These are phyloP conservation scores for Lachnellula cervina DNA, from an alignment of 2,329 filamentous ascomycete genomes.

Conservation along the genomic window DNA sequence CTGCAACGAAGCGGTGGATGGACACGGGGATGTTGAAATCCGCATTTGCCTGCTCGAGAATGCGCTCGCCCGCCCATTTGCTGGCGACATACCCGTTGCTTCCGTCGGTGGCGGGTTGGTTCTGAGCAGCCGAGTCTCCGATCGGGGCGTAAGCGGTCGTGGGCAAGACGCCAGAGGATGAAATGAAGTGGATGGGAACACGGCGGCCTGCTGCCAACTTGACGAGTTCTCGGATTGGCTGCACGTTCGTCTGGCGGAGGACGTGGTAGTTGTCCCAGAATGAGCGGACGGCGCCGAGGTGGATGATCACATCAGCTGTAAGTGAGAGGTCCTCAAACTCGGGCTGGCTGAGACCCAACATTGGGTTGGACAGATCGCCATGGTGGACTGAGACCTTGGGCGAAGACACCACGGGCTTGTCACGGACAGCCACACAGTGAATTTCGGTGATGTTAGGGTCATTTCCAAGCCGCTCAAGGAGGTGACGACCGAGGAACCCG, in stretches of 20 bases:
- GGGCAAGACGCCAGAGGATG: conserved; percentile 17
- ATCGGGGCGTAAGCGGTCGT: background rate
- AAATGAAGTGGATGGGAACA: conserved; percentile 37
- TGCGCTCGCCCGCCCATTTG: conserved; percentile 33
- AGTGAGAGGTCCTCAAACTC: conserved; percentile 29
- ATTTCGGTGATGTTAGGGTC: conserved; percentile 32
- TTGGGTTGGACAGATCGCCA: conserved; percentile 35
- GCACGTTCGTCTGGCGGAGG: conserved; percentile 34
- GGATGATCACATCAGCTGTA: conserved; percentile 46
- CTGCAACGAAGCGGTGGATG: conserved; percentile 6
- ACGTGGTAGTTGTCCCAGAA: conserved; percentile 36
- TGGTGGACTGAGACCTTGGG: conserved; percentile 28
- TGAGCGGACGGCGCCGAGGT: conserved; percentile 42
- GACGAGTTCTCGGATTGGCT: conserved; percentile 33
- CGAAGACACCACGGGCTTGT: conserved; percentile 1
- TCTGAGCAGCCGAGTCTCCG: background rate
- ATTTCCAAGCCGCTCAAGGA: conserved; percentile 35
- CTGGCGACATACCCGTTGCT: conserved; percentile 31
- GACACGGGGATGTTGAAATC: background rate
- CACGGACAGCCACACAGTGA: conserved; percentile 41
- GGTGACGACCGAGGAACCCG: conserved; percentile 35
- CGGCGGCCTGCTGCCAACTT: conserved; percentile 27
- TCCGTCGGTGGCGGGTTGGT: conserved; percentile 20
- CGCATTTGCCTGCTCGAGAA: conserved; percentile 25
- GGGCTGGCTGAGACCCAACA: conserved; percentile 35